Base-by-base conservation (phyloP, 169 alveolate genomes). In the Theileria parva region DNA sequence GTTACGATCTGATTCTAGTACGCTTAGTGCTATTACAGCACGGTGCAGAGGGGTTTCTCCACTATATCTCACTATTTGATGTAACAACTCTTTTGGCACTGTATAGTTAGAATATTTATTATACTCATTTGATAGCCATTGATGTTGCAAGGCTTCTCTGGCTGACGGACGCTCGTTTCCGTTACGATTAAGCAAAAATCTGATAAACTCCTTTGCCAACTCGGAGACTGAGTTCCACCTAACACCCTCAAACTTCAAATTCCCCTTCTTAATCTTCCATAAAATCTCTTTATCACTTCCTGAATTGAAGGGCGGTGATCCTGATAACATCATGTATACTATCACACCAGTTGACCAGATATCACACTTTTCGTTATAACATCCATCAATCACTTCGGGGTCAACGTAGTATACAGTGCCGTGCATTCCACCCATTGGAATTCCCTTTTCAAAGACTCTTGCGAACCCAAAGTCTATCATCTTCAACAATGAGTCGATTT, bases 301-400 rank as follows among this genome's bases (percentile, higher is more conserved):
- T 39, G 94, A 92, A 32, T 79, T 80, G 86, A 93, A 93, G 11
- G 97, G 97, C 27, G 95, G 95, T 23, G 80, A 91, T n/a, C 98
- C 97, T 53, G 96, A 93, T 17, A 96, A 91, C 68, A 96, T 90
- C 89, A 95, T 95, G 78, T 92, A 95, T 67, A 95, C 92, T 51
- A 96, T 95, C 11, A 95, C 97, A 6, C 99, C 99, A 30, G 95
- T 92, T 51, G 96, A 91, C 99, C 98, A 95, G 63, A 95, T 88
- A 86, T 96, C 99, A 67, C 99, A 96, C 88, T 95, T 95, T 39
- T 92, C 94, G 80, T 95, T 96, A 83, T 95, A 95, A 19, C 93
- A 90, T 64, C 94, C 95, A 61, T 94, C 95, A 34, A 92, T 88
- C 25, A 96, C 97, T 86, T 96, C 99, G 7, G 99, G 99, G 50